A percentile compares a stretch with the other conserved stretches of the same genome.
These are phyloP conservation scores for Didymella pinodella DNA, from an alignment of 2,329 filamentous ascomycete genomes.

Conservation along the genomic window DNA sequence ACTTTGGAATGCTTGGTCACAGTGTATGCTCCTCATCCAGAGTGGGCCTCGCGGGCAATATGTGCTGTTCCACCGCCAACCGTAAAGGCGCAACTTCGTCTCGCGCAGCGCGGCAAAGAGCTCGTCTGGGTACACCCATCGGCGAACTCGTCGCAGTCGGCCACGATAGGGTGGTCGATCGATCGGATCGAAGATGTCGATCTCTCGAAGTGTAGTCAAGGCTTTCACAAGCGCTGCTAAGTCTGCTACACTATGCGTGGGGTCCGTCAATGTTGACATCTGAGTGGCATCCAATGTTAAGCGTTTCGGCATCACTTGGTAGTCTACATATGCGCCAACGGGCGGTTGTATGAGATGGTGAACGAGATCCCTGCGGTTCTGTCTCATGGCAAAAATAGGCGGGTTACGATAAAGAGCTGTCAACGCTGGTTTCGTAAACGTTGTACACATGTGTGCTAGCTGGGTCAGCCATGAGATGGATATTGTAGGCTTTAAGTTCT, in stretches of 20 bases:
- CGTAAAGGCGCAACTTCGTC: slow-evolving; percentile 55
- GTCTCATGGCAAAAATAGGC: slow-evolving; percentile 64
- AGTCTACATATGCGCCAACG: slow-evolving; percentile 59
- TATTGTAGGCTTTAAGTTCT: slow-evolving; percentile 53
- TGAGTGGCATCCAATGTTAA: slow-evolving; percentile 73
- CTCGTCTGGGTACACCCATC: slow-evolving; percentile 73
- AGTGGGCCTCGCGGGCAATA: slow-evolving; percentile 50
- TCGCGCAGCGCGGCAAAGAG: slow-evolving; percentile 71
- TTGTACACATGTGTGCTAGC: slow-evolving; percentile 66
- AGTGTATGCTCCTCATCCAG: slow-evolving; percentile 56
- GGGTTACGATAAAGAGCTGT: slow-evolving; percentile 75
- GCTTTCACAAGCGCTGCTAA: slow-evolving; percentile 66
- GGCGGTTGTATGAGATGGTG: slow-evolving; percentile 63
- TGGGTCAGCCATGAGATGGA: slow-evolving; percentile 69
- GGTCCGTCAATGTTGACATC: slow-evolving; percentile 63
- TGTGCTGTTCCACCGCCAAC: slow-evolving; percentile 65
- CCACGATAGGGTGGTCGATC: slow-evolving; percentile 72
- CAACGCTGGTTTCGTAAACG: slow-evolving; percentile 76
- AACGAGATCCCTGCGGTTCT: slow-evolving; percentile 56
- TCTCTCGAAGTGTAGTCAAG: slow-evolving; percentile 70
- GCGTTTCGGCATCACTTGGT: slow-evolving; percentile 73
- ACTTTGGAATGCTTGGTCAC: slow-evolving; percentile 51
- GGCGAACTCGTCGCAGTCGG: slow-evolving; percentile 58
- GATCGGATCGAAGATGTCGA: slow-evolving; percentile 75
- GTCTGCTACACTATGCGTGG: slow-evolving; percentile 63